A percentile compares a stretch with the other conserved stretches of the same genome.
phyloP scores from a whole-genome alignment of 768 basidiomycete species.

The Trametes meyenii region DNA sequence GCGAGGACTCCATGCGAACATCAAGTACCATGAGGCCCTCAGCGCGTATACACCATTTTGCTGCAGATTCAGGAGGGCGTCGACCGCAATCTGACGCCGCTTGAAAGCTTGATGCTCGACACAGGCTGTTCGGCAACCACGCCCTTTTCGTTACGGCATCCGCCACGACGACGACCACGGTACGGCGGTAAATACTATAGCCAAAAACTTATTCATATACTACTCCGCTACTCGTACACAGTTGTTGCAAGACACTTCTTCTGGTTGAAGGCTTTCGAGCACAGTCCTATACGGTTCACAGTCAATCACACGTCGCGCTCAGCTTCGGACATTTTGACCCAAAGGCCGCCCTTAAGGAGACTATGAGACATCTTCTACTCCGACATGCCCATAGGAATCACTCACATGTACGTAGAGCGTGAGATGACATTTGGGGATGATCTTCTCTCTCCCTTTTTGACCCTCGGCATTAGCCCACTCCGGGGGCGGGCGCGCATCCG shows the following conservation, averaged over 20 bases:
- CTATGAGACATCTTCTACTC: background rate
- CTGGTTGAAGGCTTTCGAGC: too few species aligned
- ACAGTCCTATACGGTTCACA: too few species aligned
- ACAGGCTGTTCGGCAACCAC: background rate
- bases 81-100: background rate
- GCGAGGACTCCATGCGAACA: too few species aligned
- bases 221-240: too few species aligned
- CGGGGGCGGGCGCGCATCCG: slow-evolving; percentile 34
- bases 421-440: slow-evolving; percentile 43
- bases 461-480: slow-evolving; percentile 38
- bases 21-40: too few species aligned
- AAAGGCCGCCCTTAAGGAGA: slow-evolving; percentile 31
- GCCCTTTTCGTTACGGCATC: slow-evolving; percentile 5
- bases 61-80: too few species aligned
- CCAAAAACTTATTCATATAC: too few species aligned
- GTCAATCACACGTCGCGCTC: slow-evolving; percentile 13
- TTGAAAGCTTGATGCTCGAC: slow-evolving; percentile 8
- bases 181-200: background rate
- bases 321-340: slow-evolving; percentile 33
- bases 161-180: background rate
- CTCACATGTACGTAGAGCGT: slow-evolving; percentile 45
- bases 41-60: too few species aligned
- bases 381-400: background rate
- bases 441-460: slow-evolving; percentile 44
- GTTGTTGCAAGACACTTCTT: too few species aligned